Evolutionary conservation across 257 asterid species (phyloP).

Genomic region (Haberlea rhodopensis): DNA sequence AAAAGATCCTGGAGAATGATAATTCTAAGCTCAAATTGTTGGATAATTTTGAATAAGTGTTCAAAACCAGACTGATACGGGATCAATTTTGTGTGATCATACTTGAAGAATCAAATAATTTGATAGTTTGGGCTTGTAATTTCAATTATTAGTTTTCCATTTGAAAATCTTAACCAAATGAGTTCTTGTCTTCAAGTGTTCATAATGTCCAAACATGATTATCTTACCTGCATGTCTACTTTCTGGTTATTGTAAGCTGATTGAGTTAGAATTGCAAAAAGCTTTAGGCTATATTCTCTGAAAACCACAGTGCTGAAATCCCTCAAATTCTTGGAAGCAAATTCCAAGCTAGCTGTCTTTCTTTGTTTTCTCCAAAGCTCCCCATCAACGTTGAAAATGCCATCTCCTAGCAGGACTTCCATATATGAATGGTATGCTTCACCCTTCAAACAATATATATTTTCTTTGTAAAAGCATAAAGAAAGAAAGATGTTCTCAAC

Average conservation of each 20-base stretch:
- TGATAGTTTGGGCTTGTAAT: background rate
- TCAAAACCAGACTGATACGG: background rate
- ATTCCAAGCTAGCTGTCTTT: slow-evolving; percentile 90
- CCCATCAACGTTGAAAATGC: slow-evolving; percentile 89
- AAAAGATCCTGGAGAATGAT: slow-evolving; percentile 40
- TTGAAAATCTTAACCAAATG: background rate
- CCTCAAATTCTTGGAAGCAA: slow-evolving; percentile 84
- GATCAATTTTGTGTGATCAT: background rate
- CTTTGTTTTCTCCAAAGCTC: slow-evolving; percentile 88
- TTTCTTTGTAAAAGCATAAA: background rate
- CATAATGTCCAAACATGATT: background rate
- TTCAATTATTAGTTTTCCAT: background rate
- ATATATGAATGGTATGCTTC: slow-evolving; percentile 63
- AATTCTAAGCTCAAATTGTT: background rate
- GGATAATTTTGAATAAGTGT: background rate
- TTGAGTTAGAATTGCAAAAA: slow-evolving; percentile 46
- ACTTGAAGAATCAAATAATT: background rate
- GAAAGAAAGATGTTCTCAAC: slow-evolving; percentile 16
- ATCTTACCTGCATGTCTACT: slow-evolving; percentile 77
- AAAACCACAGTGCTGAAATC: slow-evolving; percentile 82
- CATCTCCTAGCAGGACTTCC: slow-evolving; percentile 90
- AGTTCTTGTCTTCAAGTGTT: background rate
- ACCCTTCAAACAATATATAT: slow-evolving; percentile 44
- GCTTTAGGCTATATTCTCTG: slow-evolving; percentile 79
- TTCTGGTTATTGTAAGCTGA: slow-evolving; percentile 39